Evolutionary conservation across 768 basidiomycete species (phyloP), one percentile per base, ranked within the genome.

Genomic region (Trametopsis cervina): DNA sequence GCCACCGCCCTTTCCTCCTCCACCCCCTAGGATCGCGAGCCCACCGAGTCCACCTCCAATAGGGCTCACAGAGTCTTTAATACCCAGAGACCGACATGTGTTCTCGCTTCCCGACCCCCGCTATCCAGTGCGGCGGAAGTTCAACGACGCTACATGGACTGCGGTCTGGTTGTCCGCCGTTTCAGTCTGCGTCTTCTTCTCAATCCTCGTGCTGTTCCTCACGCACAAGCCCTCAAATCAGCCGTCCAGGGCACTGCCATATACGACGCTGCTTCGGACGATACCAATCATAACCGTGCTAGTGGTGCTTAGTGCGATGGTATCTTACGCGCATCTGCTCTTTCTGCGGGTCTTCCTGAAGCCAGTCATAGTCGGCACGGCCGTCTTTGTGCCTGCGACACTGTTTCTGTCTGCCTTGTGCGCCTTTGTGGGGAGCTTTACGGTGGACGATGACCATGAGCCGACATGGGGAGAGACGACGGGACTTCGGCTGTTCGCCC

Each of bases 391-490:
- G 41, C 88, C 89, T 35, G 75, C 76, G 22, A 81, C 83, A 0
- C 69, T 91, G 51, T 74, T 87, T 58, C 70, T 88, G 42, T 88
- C 84, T 36, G 78, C 86, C 5, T 55, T 89, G 21, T 89, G 88
- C 79, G 86, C 88, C 1, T 90, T 91, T 63, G 70, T 83, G 12
- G 88, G 86, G 24, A 87, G 85, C 59, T 89, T 89, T 55, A 71
- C 78, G 68, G 78, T 75, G 71, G 74, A 74, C 45, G 62, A 58
- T n/a, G 60, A 66, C 46, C 61, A 62, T 36, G 78, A 77, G 48
- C 81, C 81, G 29, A 86, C 85, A 10, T 89, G 87, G 88, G 85
- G 86, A 42, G 85, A 89, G 66, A 85, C 83, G 20, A 73, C 81
- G 40, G 87, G 87, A 85, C 74, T 94, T 2, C 80, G 93, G 22